Conservation (phyloP, 202 grass and related monocot genomes). For the Setaria italica region DNA sequence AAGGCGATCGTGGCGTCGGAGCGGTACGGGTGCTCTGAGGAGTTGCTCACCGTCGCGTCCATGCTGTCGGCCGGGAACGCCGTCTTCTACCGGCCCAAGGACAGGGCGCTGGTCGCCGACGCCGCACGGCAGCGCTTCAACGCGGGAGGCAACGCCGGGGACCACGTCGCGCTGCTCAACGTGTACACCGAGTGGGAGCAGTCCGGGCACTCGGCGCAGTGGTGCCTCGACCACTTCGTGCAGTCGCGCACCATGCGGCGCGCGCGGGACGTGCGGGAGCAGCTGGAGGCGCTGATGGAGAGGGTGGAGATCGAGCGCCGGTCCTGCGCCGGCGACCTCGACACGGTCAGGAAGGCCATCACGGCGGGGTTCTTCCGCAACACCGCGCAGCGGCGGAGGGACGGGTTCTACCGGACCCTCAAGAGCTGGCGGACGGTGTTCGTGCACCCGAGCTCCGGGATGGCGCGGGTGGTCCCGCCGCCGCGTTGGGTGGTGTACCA, state of each 20-base stretch:
- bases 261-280: slow-evolving; percentile 57
- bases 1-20: slow-evolving; percentile 56
- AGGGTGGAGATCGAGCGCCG: slow-evolving; percentile 53
- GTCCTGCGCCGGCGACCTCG: slow-evolving; percentile 36
- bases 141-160: slow-evolving; percentile 35
- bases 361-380: slow-evolving; percentile 51
- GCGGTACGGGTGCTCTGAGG: slow-evolving; percentile 55
- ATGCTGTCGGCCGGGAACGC: slow-evolving; percentile 55
- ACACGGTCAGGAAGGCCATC: slow-evolving; percentile 46
- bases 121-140: slow-evolving; percentile 41
- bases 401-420: slow-evolving; percentile 49
- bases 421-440: slow-evolving; percentile 60
- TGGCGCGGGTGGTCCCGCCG: slow-evolving; percentile 50
- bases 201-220: slow-evolving; percentile 49
- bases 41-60: slow-evolving; percentile 48
- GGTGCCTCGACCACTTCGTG: slow-evolving; percentile 61
- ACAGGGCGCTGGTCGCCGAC: slow-evolving; percentile 52
- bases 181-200: slow-evolving; percentile 56
- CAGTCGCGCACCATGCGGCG: slow-evolving; percentile 58
- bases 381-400: slow-evolving; percentile 23
- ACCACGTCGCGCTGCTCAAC: slow-evolving; percentile 57
- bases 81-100: slow-evolving; percentile 55
- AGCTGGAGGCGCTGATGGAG: slow-evolving; percentile 53
- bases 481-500: slow-evolving; percentile 78
- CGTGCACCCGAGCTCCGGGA: slow-evolving; percentile 74